These are phyloP conservation scores for Smittium culicis DNA, from an alignment of 371 early-diverging fungal species.

Conservation along the genomic window DNA sequence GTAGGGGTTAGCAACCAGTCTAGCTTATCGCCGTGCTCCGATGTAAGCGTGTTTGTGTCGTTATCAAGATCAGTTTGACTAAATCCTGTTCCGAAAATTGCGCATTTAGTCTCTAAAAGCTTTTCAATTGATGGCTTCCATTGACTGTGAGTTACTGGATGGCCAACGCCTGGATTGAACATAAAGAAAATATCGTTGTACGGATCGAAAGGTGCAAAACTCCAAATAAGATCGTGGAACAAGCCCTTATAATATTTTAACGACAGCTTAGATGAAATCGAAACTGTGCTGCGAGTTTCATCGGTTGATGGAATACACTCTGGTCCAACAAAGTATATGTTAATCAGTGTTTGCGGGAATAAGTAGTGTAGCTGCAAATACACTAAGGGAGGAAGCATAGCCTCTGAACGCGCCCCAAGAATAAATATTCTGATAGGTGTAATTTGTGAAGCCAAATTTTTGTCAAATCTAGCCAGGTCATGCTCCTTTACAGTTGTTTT, in stretches of 20 bases:
- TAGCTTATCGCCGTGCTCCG: constrained; percentile 40
- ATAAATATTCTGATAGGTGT: constrained; percentile 50
- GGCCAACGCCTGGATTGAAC: constrained; percentile 67
- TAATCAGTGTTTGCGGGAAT: constrained; percentile 62
- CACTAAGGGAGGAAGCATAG: constrained; percentile 58
- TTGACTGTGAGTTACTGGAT: constrained; percentile 41
- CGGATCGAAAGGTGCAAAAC: constrained; percentile 55
- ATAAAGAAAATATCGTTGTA: constrained; percentile 67
- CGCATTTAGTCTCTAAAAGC: constrained; percentile 62
- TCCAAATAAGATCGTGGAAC: constrained; percentile 34
- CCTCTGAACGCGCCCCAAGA: constrained; percentile 65
- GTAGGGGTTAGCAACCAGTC: constrained; percentile 65
- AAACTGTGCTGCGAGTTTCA: constrained; percentile 26
- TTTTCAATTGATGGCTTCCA: constrained; percentile 60
- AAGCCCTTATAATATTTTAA: constrained; percentile 32
- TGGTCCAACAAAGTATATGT: constrained; percentile 69
- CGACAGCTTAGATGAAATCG: constrained; percentile 27
- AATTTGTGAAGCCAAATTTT: constrained; percentile 29
- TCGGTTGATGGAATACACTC: constrained; percentile 49
- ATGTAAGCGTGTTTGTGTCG: constrained; percentile 44
- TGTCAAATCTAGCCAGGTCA: constrained; percentile 30
- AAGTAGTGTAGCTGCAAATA: constrained; percentile 63
- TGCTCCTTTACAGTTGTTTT: constrained; percentile 49
- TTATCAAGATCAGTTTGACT: constrained; percentile 49
- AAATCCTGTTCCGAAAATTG: constrained; percentile 65